Base-by-base conservation (phyloP, 1,284 basidiomycete species). In the Cryptococcus sp. region DNA sequence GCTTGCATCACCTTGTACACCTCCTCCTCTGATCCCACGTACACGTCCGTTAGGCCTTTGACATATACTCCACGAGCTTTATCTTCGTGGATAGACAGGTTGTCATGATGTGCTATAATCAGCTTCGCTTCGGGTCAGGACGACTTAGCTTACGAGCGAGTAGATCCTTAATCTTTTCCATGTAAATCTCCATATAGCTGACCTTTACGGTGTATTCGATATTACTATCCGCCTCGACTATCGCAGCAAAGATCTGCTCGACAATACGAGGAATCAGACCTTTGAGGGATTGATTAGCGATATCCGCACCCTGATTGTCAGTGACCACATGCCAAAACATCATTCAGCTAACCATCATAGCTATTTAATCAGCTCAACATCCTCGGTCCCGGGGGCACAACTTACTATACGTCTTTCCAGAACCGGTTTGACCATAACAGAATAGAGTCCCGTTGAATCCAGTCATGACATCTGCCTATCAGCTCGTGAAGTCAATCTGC, bases 101-200 rank as follows among this genome's bases (percentile, higher is more conserved):
- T 99, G 74, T 98, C 96, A 65, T 98, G 98, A 77, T 93, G 90
- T 37, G 96, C 92, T 97, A 65, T 53, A 32, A 1, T n/a, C 13
- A 18, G 16, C 4, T 37, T 39, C 34, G 25, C 16, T 3, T 14
- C 28, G 32, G 2, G 2, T 46, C 10, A 37, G 14, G 16, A 34
- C 48, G 18, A 40, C 14, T 2, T 39, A 45, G 34, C 91, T 73
- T 75, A 97, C 93, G 96, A 53, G 92, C 88, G 52, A 99, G 82
- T 55, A 99, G 77, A 81, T 99, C 96, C 53, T 94, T 84, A 64
- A 99, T 93, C 61, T 86, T 84, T 77, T 99, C 96, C 70, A 98
- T 83, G 77, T 99, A 99, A 61, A 99, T 98, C 76, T 99, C 96
- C 92, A 99, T 97, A 76, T 98, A 99, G 34, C 92, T 97, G 50